phyloP scores from a whole-genome alignment of 192 early-diverging fungal genomes.

The Phlyctochytrium bullatum region DNA sequence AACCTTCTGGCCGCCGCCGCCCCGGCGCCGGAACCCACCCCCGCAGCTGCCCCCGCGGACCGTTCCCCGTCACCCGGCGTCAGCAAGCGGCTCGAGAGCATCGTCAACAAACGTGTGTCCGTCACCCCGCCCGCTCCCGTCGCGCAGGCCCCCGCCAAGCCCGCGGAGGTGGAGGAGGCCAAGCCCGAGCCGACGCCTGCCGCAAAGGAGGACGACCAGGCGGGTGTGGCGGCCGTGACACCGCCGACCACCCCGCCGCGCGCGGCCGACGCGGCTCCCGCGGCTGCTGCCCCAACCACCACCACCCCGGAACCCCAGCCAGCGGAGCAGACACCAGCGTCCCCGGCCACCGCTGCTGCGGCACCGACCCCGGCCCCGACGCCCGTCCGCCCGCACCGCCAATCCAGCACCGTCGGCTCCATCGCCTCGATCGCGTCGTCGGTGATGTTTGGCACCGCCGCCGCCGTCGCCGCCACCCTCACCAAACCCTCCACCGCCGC shows the following conservation, averaged over 20 bases:
- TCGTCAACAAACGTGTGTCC: too few species aligned
- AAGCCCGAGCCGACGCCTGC: not conserved
- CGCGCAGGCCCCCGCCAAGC: not conserved
- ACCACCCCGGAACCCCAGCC: too few species aligned
- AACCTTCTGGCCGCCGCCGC: too few species aligned
- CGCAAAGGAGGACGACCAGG: not conserved
- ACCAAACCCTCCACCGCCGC: not conserved
- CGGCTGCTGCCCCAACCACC: too few species aligned
- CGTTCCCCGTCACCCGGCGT: too few species aligned
- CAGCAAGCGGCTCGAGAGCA: too few species aligned
- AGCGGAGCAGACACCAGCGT: too few species aligned
- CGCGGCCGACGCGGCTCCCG: too few species aligned
- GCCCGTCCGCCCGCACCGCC: not conserved
- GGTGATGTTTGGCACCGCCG: conserved; percentile 5
- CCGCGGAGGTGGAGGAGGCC: not conserved
- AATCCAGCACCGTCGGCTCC: not conserved
- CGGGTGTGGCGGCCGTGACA: not conserved
- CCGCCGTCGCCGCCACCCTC: not conserved
- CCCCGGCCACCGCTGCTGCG: conserved; percentile 1
- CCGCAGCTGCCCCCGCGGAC: too few species aligned
- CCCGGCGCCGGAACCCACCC: too few species aligned
- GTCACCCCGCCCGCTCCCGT: too few species aligned
- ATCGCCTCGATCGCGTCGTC: conserved; percentile 13
- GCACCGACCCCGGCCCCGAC: too few species aligned
- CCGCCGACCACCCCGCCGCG: not conserved